Percentiles rank a stretch among this genome's conserved stretches.
Conservation (phyloP, 345 rosid species). For the Brassica nigra region DNA sequence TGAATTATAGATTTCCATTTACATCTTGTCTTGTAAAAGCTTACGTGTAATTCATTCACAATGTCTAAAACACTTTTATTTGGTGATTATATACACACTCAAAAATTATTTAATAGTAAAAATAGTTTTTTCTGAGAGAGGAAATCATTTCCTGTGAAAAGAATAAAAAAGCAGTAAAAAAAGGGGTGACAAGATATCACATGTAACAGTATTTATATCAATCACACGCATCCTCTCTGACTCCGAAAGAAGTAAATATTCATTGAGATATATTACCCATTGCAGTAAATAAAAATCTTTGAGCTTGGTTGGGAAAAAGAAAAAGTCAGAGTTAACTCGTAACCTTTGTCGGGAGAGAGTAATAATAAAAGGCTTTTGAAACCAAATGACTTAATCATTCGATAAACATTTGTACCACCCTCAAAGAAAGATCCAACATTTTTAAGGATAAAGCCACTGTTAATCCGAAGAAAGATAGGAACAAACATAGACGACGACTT, state of each 20-base stretch:
- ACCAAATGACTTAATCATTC: not conserved
- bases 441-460: conserved; percentile 19
- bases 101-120: too few relatives aligned
- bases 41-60: not conserved
- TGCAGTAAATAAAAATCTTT: conserved; percentile 35
- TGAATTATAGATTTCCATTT: not conserved
- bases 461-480: not conserved
- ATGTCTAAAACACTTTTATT: not conserved
- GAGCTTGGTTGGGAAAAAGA: conserved; percentile 34
- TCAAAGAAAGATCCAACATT: not conserved
- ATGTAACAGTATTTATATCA: not conserved
- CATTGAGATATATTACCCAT: conserved; percentile 23
- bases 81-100: too few relatives aligned
- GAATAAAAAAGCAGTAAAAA: not conserved
- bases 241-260: not conserved
- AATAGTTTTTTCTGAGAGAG: too few relatives aligned
- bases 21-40: not conserved
- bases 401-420: not conserved
- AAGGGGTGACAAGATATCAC: not conserved
- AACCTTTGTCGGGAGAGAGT: conserved; percentile 37
- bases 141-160: not conserved
- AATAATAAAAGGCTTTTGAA: not conserved
- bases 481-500: conserved; percentile 16
- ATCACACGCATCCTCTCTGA: conserved; percentile 30
- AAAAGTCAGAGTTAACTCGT: conserved; percentile 37